Evolutionary conservation across 257 asterid species (phyloP), one percentile per base, ranked within the genome.

Genomic region (Jasminum sambac): DNA sequence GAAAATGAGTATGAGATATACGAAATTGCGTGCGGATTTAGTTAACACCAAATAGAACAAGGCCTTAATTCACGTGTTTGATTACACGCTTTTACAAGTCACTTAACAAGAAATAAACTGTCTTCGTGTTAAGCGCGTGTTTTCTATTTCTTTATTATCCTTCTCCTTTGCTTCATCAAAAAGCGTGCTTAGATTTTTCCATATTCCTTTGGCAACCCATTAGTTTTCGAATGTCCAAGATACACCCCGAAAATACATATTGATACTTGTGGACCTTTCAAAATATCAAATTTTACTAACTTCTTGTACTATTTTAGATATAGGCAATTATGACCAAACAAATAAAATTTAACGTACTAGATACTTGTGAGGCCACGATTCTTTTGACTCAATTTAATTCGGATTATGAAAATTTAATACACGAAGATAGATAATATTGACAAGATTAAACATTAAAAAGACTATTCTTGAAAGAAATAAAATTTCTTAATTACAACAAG

Each of bases 11-110:
- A n/a, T n/a, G n/a, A n/a, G n/a, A n/a, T n/a, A n/a, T n/a, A n/a
- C n/a, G n/a, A n/a, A n/a, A n/a, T n/a, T n/a, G n/a, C n/a, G n/a
- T n/a, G n/a, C n/a, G n/a, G n/a, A n/a, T n/a, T n/a, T n/a, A n/a
- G n/a, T n/a, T n/a, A n/a, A n/a, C n/a, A n/a, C n/a, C n/a, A n/a
- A n/a, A n/a, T n/a, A n/a, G n/a, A n/a, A n/a, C n/a, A n/a, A n/a
- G n/a, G n/a, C n/a, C n/a, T n/a, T 55, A 55, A 55, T 55, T 55
- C 23, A 55, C 62, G 62, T 55, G 62, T 55, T 21, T 55, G n/a
- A 11, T 9, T 55, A 21, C 62, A 55, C 62, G 62, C 62, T 55
- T 55, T 55, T 55, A 25, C 34, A 55, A 17, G 62, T 55, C 62
- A 2, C 62, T 55, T 55, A 55, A 30, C 62, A 55, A 21, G 62